Conservation (phyloP, 1,139 yeast genomes). For the Hansenula sp. region DNA sequence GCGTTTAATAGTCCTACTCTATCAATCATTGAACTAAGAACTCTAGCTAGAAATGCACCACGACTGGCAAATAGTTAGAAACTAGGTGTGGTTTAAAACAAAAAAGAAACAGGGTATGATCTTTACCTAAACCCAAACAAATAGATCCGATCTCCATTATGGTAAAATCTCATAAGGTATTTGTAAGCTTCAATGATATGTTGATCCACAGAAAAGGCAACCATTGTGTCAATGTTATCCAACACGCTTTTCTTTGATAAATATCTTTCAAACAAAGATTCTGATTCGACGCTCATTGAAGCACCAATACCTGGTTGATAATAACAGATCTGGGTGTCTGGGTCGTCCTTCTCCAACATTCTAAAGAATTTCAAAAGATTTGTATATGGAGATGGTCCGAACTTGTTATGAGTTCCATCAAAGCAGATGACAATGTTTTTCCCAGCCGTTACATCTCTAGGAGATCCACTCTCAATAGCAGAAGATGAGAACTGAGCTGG, state of each 20-base stretch:
- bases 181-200: constrained; percentile 56
- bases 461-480: not conserved
- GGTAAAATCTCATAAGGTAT: constrained; percentile 44
- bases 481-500: not conserved
- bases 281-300: constrained; percentile 37
- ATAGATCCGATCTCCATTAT: constrained; percentile 44
- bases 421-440: constrained; percentile 50
- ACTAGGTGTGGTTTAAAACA: no score
- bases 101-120: not conserved
- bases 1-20: constrained; percentile 49
- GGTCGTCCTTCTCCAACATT: constrained; percentile 41
- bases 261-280: constrained; percentile 18
- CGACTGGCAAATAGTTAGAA: constrained; percentile 32
- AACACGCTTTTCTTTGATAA: constrained; percentile 17
- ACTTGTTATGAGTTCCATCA: constrained; percentile 59
- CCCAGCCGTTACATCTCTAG: not conserved
- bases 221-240: constrained; percentile 39
- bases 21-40: constrained; percentile 59
- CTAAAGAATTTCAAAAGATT: constrained; percentile 52
- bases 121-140: constrained; percentile 54
- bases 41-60: constrained; percentile 62
- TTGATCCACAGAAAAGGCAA: constrained; percentile 48
- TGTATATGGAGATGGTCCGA: constrained; percentile 52
- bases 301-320: constrained; percentile 68
- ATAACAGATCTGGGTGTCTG: constrained; percentile 43